A percentile compares a stretch with the other conserved stretches of the same genome.
phyloP scores from a whole-genome alignment of 1,284 basidiomycete species.

The Pseudozyma tsukubaensis region DNA sequence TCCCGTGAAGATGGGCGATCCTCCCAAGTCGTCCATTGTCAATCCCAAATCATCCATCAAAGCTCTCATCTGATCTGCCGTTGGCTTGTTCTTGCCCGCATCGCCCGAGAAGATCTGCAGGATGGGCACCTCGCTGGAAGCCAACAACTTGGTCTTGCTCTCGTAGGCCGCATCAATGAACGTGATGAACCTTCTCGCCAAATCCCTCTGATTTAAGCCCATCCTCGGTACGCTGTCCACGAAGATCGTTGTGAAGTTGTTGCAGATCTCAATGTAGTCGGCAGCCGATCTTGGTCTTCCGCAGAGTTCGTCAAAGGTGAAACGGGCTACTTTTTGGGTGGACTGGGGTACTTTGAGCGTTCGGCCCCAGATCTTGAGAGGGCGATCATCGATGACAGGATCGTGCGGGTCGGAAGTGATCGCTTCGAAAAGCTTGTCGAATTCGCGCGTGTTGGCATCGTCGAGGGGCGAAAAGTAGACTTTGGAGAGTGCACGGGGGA shows the following conservation, averaged over 20 bases:
- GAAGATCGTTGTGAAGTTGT: slow-evolving; percentile 87
- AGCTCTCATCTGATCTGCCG: slow-evolving; percentile 61
- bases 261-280: slow-evolving; percentile 94
- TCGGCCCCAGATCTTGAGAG: slow-evolving; percentile 88
- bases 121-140: slow-evolving; percentile 61
- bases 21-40: slow-evolving; percentile 65
- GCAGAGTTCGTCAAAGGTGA: slow-evolving; percentile 88
- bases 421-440: slow-evolving; percentile 84
- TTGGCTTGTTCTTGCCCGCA: slow-evolving; percentile 43
- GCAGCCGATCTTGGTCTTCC: slow-evolving; percentile 89
- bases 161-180: slow-evolving; percentile 85
- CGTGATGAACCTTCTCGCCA: slow-evolving; percentile 91
- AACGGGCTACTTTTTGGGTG: slow-evolving; percentile 79
- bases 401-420: slow-evolving; percentile 74
- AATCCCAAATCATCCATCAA: slow-evolving; percentile 67
- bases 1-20: slow-evolving; percentile 65
- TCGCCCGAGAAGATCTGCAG: slow-evolving; percentile 62
- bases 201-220: slow-evolving; percentile 85
- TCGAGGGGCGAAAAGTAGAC: slow-evolving; percentile 88
- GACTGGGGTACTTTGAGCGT: slow-evolving; percentile 77
- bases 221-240: slow-evolving; percentile 86
- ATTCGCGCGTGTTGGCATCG: slow-evolving; percentile 76
- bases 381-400: slow-evolving; percentile 76
- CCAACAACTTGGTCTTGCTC: slow-evolving; percentile 63
- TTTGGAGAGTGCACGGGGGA: slow-evolving; percentile 75